phyloP scores from a whole-genome alignment of 768 basidiomycete species.

The Auriculariales sp. region DNA sequence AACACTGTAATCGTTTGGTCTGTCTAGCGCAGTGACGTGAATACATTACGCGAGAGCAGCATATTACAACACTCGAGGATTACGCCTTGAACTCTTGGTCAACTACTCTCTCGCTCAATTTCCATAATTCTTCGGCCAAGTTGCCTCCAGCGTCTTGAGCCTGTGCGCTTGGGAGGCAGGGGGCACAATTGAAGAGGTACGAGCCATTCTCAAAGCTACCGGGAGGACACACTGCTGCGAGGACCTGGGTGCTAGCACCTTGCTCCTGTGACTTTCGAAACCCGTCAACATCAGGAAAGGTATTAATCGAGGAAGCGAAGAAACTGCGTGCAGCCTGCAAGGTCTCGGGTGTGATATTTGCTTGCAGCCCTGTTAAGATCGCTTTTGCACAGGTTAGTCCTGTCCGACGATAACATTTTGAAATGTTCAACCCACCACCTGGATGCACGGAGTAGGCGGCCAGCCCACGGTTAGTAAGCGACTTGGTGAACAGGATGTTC shows the following conservation, averaged over 20 bases:
- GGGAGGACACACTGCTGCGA: not conserved
- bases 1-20: no score
- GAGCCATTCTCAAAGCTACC: not conserved
- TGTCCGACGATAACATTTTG: no score
- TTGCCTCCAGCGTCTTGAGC: not conserved
- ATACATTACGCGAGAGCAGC: no score
- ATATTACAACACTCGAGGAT: no score
- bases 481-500: not conserved
- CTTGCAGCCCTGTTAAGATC: no score
- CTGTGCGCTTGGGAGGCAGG: not conserved
- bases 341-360: not conserved
- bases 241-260: not conserved
- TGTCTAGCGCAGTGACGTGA: no score
- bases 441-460: not conserved
- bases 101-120: not conserved
- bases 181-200: not conserved
- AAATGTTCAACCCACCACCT: no score
- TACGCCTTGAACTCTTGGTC: not conserved
- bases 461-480: not conserved
- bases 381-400: no score
- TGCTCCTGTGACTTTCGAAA: not conserved
- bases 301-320: not conserved
- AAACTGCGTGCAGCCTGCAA: not conserved
- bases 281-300: not conserved
- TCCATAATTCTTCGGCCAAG: not conserved